Evolutionary conservation across 257 asterid species (phyloP), one percentile per base, ranked within the genome.

Genomic region (Salvia miltiorrhiza): DNA sequence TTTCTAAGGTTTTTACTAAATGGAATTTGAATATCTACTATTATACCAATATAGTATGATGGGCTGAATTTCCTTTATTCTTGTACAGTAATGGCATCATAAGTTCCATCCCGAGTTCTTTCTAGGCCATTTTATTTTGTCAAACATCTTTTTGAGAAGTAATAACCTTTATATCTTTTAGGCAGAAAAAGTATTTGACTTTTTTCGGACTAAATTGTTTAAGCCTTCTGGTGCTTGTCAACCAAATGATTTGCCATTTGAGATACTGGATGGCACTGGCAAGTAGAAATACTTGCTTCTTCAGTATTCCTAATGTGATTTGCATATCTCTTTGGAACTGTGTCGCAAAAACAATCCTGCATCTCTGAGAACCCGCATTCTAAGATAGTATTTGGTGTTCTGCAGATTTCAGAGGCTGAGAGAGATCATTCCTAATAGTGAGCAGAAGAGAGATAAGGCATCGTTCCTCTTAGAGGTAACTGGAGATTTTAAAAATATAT

Each of bases 381-480:
- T 76, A 52, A 62, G 28, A 62, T 68, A 9, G 58, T 59, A 60
- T 63, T 67, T 19, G 57, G 56, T 65, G 19, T 41, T 40, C 3
- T 75, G 79, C 95, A 94, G 99, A 79, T 91, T 94, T 80, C 92
- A 85, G 80, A 89, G 77, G 78, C 77, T 94, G 81, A 83, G 98
- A 78, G 96, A 83, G 74, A 83, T 91, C 73, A 89, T 91, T 71
- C 99, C 99, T 49, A 83, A 87, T 78, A 78, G 92, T 61, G 99
- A 94, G 62, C 97, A 89, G 72, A 94, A 91, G 85, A 91, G 98
- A 82, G 99, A 94, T 56, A 94, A 89, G 87, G 99, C 99, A 55
- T 94, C 99, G 10, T 91, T 94, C 77, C 85, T 94, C 67, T 71
- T 91, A 63, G 99, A 94, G 97, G 99, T 86, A 78, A 39, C 7